phyloP scores from a whole-genome alignment of 1,139 yeast species.

The Dujonia santamariae region DNA sequence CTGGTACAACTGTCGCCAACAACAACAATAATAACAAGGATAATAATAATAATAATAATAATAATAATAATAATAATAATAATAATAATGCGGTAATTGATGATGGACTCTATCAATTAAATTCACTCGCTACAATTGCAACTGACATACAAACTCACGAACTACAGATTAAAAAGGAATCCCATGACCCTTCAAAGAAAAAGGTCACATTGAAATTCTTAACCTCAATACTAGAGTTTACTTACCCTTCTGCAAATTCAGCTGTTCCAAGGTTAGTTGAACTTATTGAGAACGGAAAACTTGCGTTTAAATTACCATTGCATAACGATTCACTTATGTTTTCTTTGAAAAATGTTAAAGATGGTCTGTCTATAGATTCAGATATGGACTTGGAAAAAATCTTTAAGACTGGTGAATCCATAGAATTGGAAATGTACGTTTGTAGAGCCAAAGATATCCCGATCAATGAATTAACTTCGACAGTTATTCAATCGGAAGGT shows the following conservation, averaged over 20 bases:
- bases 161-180: constrained; percentile 5
- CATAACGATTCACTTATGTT: constrained; percentile 18
- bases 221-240: constrained; percentile 48
- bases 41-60: neutral
- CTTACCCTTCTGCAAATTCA: constrained; percentile 54
- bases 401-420: constrained; percentile 24
- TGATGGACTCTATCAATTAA: constrained; percentile 16
- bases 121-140: constrained; percentile 41
- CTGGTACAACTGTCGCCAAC: neutral
- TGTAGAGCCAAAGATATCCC: constrained; percentile 32
- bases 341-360: constrained; percentile 18
- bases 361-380: constrained; percentile 24
- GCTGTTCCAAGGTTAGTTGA: constrained; percentile 72
- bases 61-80: no score
- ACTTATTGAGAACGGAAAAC: constrained; percentile 64
- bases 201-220: constrained; percentile 40
- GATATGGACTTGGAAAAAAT: constrained; percentile 37
- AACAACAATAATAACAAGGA: neutral
- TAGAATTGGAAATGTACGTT: constrained; percentile 36
- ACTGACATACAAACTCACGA: constrained; percentile 25
- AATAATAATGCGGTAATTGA: neutral
- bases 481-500: constrained; percentile 24
- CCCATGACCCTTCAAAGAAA: constrained; percentile 6
- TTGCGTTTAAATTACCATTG: constrained; percentile 53
- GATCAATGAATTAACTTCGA: constrained; percentile 33